Conservation (phyloP, 2,329 filamentous ascomycete species). For the Plenodomus biglobosus region DNA sequence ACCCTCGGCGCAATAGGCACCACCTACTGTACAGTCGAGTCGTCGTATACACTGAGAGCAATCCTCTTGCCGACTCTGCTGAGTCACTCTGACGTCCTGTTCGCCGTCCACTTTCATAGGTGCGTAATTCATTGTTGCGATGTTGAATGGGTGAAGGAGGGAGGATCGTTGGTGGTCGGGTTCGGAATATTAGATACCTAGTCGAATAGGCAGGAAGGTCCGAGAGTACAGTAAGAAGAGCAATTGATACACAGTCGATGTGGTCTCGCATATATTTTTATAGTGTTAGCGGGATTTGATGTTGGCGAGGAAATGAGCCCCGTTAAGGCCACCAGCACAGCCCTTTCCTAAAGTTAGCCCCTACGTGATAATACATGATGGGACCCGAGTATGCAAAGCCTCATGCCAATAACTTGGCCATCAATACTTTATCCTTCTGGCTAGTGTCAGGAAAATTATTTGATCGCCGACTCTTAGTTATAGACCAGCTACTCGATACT, state of each 20-base stretch:
- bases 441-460: too few species aligned
- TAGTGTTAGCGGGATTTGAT: background rate
- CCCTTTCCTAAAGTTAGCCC: background rate
- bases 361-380: background rate
- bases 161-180: background rate
- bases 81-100: conserved; percentile 2
- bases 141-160: background rate
- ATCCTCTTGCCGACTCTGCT: conserved; percentile 5
- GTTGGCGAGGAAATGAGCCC: background rate
- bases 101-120: conserved; percentile 6
- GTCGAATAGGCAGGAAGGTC: background rate
- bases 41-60: conserved; percentile 7
- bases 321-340: conserved; percentile 1
- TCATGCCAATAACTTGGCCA: background rate
- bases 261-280: background rate
- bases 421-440: background rate
- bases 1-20: conserved; percentile 6
- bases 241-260: background rate
- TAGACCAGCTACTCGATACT: too few species aligned
- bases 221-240: background rate
- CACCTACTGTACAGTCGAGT: conserved; percentile 8
- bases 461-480: background rate
- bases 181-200: too few species aligned
- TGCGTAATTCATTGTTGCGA: conserved; percentile 20
- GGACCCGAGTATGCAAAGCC: background rate